Evolutionary conservation across 345 rosid genomes (phyloP).

Genomic region (Lagerstroemia speciosa): DNA sequence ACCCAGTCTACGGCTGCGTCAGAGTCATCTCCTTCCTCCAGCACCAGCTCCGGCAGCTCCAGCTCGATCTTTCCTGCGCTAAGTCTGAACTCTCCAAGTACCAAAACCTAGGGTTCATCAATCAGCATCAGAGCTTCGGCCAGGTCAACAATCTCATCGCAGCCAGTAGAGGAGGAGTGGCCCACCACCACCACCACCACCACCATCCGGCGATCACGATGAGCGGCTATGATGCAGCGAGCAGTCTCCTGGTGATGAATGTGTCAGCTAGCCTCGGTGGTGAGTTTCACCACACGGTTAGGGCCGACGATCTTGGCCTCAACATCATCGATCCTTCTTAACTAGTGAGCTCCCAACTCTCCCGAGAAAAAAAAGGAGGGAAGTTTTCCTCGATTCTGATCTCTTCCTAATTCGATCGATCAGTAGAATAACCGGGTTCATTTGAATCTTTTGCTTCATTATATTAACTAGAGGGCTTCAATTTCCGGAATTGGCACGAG

Average conservation of each 20-base stretch:
- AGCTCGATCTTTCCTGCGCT: conserved; percentile 22
- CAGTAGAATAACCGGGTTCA: background rate
- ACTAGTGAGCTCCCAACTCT: conserved; percentile 6
- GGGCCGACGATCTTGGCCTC: conserved; percentile 70
- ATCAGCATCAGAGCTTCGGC: conserved; percentile 50
- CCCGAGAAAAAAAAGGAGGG: background rate
- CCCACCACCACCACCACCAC: conserved; percentile 49
- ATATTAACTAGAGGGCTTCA: background rate
- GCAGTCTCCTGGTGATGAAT: conserved; percentile 59
- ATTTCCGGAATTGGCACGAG: background rate
- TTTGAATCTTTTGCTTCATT: background rate
- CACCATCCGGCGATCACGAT: conserved; percentile 57
- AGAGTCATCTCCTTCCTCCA: conserved; percentile 24
- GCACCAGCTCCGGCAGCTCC: conserved; percentile 25
- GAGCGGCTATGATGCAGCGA: conserved; percentile 41
- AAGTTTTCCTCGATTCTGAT: background rate
- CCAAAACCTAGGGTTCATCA: conserved; percentile 34
- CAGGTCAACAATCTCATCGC: background rate
- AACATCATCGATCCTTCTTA: conserved; percentile 69
- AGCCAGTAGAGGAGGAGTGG: background rate
- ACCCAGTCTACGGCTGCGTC: conserved; percentile 23
- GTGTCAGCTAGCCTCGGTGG: conserved; percentile 50
- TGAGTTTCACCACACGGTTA: conserved; percentile 65
- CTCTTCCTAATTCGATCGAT: background rate
- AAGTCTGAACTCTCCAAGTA: conserved; percentile 23